A percentile compares a stretch with the other conserved stretches of the same genome.
These are phyloP conservation scores for Pulchroboletus neoregius DNA, from an alignment of 1,284 basidiomycete genomes.

Conservation along the genomic window DNA sequence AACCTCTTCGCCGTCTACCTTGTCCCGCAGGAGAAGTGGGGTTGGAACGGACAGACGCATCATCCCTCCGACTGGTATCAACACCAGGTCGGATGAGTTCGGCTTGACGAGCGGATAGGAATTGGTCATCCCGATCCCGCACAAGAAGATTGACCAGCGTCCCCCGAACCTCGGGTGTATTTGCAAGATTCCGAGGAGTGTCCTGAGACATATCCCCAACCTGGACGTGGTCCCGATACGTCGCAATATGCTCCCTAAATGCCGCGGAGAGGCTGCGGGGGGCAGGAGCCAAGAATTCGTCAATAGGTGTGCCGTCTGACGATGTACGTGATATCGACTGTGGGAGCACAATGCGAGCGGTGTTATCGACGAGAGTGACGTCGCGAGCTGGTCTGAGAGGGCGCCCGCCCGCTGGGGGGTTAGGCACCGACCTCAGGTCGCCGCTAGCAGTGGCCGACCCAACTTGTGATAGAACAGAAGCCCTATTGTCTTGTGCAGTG, in stretches of 20 bases:
- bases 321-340: conserved; percentile 29
- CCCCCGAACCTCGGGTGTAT: conserved; percentile 27
- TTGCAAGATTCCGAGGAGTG: conserved; percentile 22
- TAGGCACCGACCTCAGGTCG: conserved; percentile 9
- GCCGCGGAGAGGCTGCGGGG: conserved; percentile 25
- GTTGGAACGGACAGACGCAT: conserved; percentile 5
- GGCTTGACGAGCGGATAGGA: conserved; percentile 19
- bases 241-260: conserved; percentile 21
- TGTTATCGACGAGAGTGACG: conserved; percentile 21
- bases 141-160: conserved; percentile 23
- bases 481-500: not conserved
- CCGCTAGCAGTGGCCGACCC: not conserved
- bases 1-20: conserved; percentile 43
- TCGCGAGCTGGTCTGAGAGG: conserved; percentile 19
- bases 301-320: conserved; percentile 24
- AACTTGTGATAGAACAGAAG: conserved; percentile 3
- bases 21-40: conserved; percentile 14
- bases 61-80: conserved; percentile 16
- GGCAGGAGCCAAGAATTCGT: conserved; percentile 14
- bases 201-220: conserved; percentile 10
- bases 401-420: conserved; percentile 10
- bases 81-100: conserved; percentile 8
- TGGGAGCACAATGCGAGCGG: conserved; percentile 19
- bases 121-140: conserved; percentile 21
- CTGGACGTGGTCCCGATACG: conserved; percentile 17